Base-by-base conservation (phyloP, 192 early-diverging fungal species). In the Pilobolus umbonatus region DNA sequence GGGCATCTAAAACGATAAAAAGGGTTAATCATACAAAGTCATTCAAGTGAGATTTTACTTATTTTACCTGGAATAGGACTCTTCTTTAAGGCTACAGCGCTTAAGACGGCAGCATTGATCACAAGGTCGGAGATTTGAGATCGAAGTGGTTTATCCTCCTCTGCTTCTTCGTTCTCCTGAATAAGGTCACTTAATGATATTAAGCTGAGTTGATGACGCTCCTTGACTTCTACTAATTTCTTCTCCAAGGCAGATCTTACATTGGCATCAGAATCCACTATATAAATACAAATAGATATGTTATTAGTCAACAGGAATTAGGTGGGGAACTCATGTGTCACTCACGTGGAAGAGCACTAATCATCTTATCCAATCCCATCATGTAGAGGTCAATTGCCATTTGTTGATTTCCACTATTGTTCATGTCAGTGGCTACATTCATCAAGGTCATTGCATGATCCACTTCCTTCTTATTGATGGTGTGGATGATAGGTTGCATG, bases 71-170 rank as follows among this genome's bases (percentile, higher is more conserved):
- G 78, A 36, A 80, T 77, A 24, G 75, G 75, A 5, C 73, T 75
- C 24, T 80, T 76, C 62, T 80, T 80, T 19, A 80, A 61, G 3
- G 73, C 72, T 53, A 77, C 69, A 1, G 75, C 75, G 29, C 61
- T 62, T 2, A 60, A 46, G 24, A 80, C 65, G 0, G 73, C 78
- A 2, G 72, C 72, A 25, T 72, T 64, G 43, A 77, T 71, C 9
- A 80, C 67, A 3, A 64, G 38, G n/a, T 31, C 34, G 25, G 50
- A 52, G 3, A 64, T 40, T 57, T 57, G 55, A 21, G 55, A 25
- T 6, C 55, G 17, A 14, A 36, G 14, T 17, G 29, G 19, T 32
- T 42, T 29, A 22, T 5, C 15, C 19, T 30, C 61, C 31, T 43
- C 38, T 7, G 46, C 57, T 8, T 35, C 46, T 7, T 34, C 4